phyloP scores from a whole-genome alignment of 345 rosid species.

The Brassica incana region DNA sequence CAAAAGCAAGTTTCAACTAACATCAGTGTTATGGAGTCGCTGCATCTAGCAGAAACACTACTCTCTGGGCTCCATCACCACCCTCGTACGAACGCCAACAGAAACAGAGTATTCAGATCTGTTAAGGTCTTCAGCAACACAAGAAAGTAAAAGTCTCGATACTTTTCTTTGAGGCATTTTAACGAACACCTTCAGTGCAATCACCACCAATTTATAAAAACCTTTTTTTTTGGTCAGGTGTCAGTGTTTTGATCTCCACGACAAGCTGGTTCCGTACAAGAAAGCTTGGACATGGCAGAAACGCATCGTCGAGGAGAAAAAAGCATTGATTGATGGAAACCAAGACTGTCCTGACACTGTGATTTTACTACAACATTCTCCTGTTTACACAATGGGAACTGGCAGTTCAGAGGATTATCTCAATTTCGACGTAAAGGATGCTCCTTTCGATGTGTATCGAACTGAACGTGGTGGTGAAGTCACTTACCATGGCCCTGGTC shows the following conservation, averaged over 20 bases:
- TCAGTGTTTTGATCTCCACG: constrained; percentile 63
- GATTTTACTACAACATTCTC: constrained; percentile 64
- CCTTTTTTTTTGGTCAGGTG: constrained; percentile 44
- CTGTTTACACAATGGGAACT: constrained; percentile 81
- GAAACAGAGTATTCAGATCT: constrained; percentile 18
- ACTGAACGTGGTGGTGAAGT: constrained; percentile 93
- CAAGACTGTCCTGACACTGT: constrained; percentile 68
- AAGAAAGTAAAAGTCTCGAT: constrained; percentile 31
- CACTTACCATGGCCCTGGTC: constrained; percentile 97
- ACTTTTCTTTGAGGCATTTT: constrained; percentile 36
- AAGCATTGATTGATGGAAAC: constrained; percentile 46
- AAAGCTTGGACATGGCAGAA: constrained; percentile 84
- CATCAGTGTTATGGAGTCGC: constrained; percentile 7
- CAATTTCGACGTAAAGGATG: constrained; percentile 57
- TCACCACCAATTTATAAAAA: neutral
- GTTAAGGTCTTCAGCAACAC: constrained; percentile 20
- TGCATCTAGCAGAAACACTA: constrained; percentile 11
- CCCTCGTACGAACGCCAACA: neutral
- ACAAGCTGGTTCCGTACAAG: constrained; percentile 59
- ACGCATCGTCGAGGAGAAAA: constrained; percentile 59
- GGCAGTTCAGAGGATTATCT: constrained; percentile 57
- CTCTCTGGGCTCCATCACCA: neutral
- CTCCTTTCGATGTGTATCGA: constrained; percentile 71
- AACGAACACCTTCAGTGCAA: constrained; percentile 37
- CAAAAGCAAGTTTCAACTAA: neutral